A percentile compares a stretch with the other conserved stretches of the same genome.
Conservation (phyloP, 805 yeast genomes). For the Trichomonascus vanleenenianus region DNA sequence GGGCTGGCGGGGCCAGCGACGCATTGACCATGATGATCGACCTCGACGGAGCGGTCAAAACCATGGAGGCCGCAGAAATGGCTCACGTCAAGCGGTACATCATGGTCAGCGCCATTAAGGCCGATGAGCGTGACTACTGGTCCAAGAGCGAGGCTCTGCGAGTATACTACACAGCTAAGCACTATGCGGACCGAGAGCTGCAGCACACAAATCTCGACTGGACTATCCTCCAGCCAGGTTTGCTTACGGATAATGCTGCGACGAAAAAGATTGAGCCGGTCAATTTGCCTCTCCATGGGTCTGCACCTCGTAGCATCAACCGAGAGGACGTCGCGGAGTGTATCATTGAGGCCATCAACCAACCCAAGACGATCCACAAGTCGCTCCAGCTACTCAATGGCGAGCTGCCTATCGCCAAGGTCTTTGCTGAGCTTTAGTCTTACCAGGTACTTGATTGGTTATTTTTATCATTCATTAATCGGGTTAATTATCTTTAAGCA, state of each 20-base stretch:
- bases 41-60: constrained; percentile 52
- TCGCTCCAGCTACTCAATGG: constrained; percentile 41
- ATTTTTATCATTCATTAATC: too few species aligned
- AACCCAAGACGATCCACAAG: constrained; percentile 33
- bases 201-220: constrained; percentile 38
- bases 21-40: constrained; percentile 45
- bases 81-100: constrained; percentile 40
- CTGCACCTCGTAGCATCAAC: constrained; percentile 27
- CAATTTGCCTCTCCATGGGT: constrained; percentile 11
- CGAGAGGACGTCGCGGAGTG: constrained; percentile 52
- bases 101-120: constrained; percentile 48
- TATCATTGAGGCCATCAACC: constrained; percentile 25
- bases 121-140: constrained; percentile 44
- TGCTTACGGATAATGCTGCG: constrained; percentile 33
- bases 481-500: too few species aligned
- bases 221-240: constrained; percentile 52
- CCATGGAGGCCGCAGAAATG: constrained; percentile 44
- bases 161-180: constrained; percentile 52
- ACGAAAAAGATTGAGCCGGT: constrained; percentile 39
- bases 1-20: constrained; percentile 51
- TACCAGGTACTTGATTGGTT: too few species aligned
- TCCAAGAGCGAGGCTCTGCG: constrained; percentile 31
- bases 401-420: constrained; percentile 24
- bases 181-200: constrained; percentile 46
- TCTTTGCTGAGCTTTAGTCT: constrained; percentile 1